These are phyloP conservation scores for Chiua virens DNA, from an alignment of 768 basidiomycete genomes.

Conservation along the genomic window DNA sequence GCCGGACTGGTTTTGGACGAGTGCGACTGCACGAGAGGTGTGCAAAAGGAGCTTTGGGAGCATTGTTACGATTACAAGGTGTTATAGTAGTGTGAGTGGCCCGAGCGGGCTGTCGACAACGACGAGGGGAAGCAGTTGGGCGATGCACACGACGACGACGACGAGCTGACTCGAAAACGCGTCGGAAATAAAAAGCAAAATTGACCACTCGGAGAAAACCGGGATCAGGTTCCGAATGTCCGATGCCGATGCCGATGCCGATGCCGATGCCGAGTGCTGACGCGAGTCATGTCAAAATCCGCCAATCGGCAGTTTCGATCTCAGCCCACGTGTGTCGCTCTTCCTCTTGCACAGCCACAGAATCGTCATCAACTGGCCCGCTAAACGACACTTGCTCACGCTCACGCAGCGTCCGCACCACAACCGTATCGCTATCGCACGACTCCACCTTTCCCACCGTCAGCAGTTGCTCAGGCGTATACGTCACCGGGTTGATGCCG, in stretches of 20 bases:
- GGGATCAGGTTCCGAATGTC: constrained; percentile 4
- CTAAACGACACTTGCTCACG: constrained; percentile 27
- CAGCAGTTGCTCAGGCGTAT: constrained; percentile 58
- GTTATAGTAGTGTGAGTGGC: neutral
- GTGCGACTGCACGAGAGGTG: constrained; percentile 72
- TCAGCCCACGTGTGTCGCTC: constrained; percentile 30
- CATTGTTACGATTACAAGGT: constrained; percentile 44
- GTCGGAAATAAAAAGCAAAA: constrained; percentile 17
- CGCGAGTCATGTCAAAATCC: constrained; percentile 10
- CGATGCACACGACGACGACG: neutral
- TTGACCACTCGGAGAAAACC: constrained; percentile 18
- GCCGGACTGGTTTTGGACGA: constrained; percentile 68
- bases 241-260: too few relatives aligned
- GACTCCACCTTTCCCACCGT: constrained; percentile 42
- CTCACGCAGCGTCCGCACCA: constrained; percentile 18
- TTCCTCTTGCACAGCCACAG: constrained; percentile 3
- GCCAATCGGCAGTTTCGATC: constrained; percentile 31
- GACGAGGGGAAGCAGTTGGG: neutral
- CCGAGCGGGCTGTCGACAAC: constrained; percentile 3
- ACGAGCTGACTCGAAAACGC: neutral
- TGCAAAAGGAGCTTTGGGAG: constrained; percentile 79
- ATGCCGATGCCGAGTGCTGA: constrained; percentile 9
- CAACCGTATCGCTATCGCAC: constrained; percentile 8
- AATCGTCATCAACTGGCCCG: constrained; percentile 23
- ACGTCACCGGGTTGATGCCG: constrained; percentile 56